Conservation (phyloP, 441 rosid genomes). For the Breynia disticha region DNA sequence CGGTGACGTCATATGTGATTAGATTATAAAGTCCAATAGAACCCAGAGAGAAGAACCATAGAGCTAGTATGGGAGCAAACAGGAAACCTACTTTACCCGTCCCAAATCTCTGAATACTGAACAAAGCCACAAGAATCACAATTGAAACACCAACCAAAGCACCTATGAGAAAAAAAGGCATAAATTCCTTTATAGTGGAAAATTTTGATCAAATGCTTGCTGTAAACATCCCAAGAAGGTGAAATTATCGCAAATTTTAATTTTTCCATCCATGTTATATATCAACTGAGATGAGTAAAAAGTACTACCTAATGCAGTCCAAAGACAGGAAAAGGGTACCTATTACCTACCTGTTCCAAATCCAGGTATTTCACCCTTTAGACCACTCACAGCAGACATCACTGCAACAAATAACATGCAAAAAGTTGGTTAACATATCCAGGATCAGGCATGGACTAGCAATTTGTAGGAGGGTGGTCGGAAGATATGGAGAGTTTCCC, state of each 20-base stretch:
- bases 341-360: constrained; percentile 75
- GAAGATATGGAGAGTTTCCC: no score
- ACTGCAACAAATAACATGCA: constrained; percentile 42
- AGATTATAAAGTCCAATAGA: constrained; percentile 74
- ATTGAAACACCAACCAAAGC: constrained; percentile 66
- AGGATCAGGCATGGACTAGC: background rate
- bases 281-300: background rate
- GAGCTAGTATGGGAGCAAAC: constrained; percentile 78
- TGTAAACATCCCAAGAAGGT: background rate
- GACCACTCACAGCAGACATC: constrained; percentile 96
- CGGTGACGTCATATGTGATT: constrained; percentile 48
- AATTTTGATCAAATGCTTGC: background rate
- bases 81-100: constrained; percentile 83
- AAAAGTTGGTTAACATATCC: constrained; percentile 6
- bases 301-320: background rate
- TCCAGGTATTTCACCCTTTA: constrained; percentile 63
- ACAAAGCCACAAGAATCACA: constrained; percentile 53
- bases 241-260: background rate
- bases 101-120: constrained; percentile 85
- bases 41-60: constrained; percentile 89
- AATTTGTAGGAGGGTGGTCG: no score
- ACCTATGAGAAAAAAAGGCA: constrained; percentile 32
- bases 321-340: constrained; percentile 23
- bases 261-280: constrained; percentile 3
- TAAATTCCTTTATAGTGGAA: constrained; percentile 2